A percentile compares a stretch with the other conserved stretches of the same genome.
phyloP scores from a whole-genome alignment of 176 grass and related monocot species.

The barley (Hordeum vulgare) region DNA sequence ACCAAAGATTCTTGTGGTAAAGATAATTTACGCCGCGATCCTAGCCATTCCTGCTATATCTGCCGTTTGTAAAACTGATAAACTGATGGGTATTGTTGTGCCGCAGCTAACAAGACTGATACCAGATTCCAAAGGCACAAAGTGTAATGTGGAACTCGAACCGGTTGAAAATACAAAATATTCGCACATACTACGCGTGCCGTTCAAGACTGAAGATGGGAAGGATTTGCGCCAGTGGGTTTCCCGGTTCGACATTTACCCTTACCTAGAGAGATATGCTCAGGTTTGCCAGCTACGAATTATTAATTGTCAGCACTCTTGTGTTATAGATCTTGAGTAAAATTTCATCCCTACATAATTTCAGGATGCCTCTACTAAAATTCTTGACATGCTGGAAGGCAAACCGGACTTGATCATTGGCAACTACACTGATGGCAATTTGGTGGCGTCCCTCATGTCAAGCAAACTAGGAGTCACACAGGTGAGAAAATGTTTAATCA shows the following conservation, averaged over 20 bases:
- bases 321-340: background rate
- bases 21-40: background rate
- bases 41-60: background rate
- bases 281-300: slow-evolving; percentile 41
- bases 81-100: background rate
- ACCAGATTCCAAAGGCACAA: slow-evolving; percentile 89
- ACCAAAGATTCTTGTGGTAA: slow-evolving; percentile 98
- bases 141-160: slow-evolving; percentile 92
- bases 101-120: slow-evolving; percentile 86
- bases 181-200: slow-evolving; percentile 80
- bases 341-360: background rate
- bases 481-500: slow-evolving; percentile 29
- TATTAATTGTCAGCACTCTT: background rate
- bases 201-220: slow-evolving; percentile 64
- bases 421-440: slow-evolving; percentile 93
- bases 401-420: slow-evolving; percentile 96
- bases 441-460: slow-evolving; percentile 82
- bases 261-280: slow-evolving; percentile 96
- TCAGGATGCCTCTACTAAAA: slow-evolving; percentile 70
- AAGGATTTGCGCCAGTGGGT: slow-evolving; percentile 67
- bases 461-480: slow-evolving; percentile 88
- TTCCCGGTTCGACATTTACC: slow-evolving; percentile 91
- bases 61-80: background rate
- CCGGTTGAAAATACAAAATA: slow-evolving; percentile 67
- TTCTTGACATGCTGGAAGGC: slow-evolving; percentile 70